Evolutionary conservation across 805 yeast species (phyloP).

Genomic region (Wickerhamomyces kurtzmanii): DNA sequence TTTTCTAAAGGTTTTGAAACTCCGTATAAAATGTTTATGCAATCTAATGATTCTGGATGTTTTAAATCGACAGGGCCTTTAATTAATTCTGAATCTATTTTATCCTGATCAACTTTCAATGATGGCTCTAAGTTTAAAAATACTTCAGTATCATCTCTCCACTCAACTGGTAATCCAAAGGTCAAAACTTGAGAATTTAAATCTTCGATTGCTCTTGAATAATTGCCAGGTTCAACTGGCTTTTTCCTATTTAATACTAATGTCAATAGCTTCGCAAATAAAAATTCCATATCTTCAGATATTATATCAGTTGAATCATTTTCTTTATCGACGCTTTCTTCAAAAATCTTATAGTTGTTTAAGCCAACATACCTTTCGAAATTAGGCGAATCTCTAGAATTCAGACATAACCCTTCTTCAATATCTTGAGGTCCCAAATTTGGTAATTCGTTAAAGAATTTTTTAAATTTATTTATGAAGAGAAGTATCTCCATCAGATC

Average conservation of each 20-base stretch:
- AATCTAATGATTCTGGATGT: slow-evolving; percentile 10
- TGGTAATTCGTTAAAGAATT: slow-evolving; percentile 7
- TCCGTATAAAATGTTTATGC: slow-evolving; percentile 5
- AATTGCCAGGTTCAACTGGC: slow-evolving; percentile 2
- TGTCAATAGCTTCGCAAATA: slow-evolving; percentile 8
- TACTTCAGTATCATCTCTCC: slow-evolving; percentile 16
- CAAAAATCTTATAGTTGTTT: no score
- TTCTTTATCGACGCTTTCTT: slow-evolving; percentile 9
- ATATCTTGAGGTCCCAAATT: slow-evolving; percentile 16
- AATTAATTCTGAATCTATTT: background rate
- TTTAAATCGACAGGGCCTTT: slow-evolving; percentile 12
- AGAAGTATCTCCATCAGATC: slow-evolving; percentile 13
- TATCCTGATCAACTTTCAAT: background rate
- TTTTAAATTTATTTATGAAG: slow-evolving; percentile 12
- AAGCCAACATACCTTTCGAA: background rate
- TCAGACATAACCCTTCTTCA: slow-evolving; percentile 13
- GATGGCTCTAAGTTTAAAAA: slow-evolving; percentile 1
- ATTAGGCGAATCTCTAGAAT: background rate
- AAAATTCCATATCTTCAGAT: slow-evolving; percentile 3
- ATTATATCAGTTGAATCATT: background rate
- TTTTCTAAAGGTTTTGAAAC: slow-evolving; percentile 6
- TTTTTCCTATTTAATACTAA: slow-evolving; percentile 11
- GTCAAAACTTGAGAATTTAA: slow-evolving; percentile 5
- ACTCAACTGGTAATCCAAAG: slow-evolving; percentile 17
- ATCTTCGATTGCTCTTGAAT: slow-evolving; percentile 9